Conservation (phyloP, 2,329 filamentous ascomycete species). For the Trichoderma breve region DNA sequence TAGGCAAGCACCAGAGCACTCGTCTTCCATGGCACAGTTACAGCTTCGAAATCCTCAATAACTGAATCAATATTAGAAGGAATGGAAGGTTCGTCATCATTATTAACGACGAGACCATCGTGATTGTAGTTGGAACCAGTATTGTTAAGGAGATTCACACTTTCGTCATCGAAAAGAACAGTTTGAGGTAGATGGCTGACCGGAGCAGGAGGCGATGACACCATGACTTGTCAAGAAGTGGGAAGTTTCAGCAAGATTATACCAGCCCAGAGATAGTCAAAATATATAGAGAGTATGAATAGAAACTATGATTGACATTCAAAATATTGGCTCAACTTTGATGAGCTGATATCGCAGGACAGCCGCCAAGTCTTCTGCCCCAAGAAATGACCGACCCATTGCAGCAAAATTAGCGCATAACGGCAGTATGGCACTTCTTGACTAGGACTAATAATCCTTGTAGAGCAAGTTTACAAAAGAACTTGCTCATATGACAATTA, state of each 20-base stretch:
- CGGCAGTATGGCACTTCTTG: neutral
- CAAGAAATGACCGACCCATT: neutral
- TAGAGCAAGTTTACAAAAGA: neutral
- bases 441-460: neutral
- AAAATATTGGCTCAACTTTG: neutral
- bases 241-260: neutral
- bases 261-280: neutral
- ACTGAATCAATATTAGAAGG: conserved; percentile 37
- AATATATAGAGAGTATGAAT: neutral
- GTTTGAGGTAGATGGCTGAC: neutral
- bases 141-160: conserved; percentile 4
- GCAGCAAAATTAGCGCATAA: neutral
- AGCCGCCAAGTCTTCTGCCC: neutral
- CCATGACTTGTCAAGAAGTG: neutral
- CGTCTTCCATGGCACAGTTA: conserved; percentile 36
- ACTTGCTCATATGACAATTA: neutral
- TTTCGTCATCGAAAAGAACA: neutral
- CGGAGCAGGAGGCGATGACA: neutral
- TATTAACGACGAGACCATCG: neutral
- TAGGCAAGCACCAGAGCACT: conserved; percentile 45
- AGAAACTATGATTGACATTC: neutral
- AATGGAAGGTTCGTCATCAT: conserved; percentile 19
- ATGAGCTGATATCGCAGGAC: neutral
- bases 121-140: neutral
- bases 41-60: conserved; percentile 46